A percentile compares a stretch with the other conserved stretches of the same genome.
These are phyloP conservation scores for Xylariaceae sp. DNA, from an alignment of 2,329 filamentous ascomycete genomes.

Conservation along the genomic window DNA sequence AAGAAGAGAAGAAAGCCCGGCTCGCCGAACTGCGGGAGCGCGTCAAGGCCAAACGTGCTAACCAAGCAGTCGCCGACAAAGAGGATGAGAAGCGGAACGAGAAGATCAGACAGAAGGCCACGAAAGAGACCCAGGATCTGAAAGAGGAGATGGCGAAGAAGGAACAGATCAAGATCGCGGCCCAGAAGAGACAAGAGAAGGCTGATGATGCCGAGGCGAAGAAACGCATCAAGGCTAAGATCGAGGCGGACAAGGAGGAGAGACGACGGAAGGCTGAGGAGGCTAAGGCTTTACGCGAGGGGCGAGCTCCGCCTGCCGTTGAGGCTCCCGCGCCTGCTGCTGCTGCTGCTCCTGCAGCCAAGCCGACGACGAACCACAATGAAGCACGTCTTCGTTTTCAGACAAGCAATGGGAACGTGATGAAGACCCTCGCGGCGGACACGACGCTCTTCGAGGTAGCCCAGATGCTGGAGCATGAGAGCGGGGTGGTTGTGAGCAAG, in stretches of 20 bases:
- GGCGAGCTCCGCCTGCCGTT: constrained; percentile 48
- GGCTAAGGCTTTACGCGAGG: constrained; percentile 82
- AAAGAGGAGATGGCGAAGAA: constrained; percentile 88
- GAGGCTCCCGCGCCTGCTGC: constrained; percentile 42
- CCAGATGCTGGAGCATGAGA: constrained; percentile 69
- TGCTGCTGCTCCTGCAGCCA: constrained; percentile 45
- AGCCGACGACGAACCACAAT: constrained; percentile 68
- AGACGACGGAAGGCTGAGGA: constrained; percentile 80
- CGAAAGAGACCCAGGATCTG: constrained; percentile 80
- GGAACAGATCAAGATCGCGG: constrained; percentile 88
- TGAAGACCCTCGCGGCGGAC: constrained; percentile 84
- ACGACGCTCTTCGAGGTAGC: constrained; percentile 93
- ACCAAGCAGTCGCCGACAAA: constrained; percentile 70
- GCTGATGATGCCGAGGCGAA: constrained; percentile 80
- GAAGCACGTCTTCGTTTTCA: constrained; percentile 83
- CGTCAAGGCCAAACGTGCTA: constrained; percentile 69
- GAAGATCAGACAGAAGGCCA: constrained; percentile 79
- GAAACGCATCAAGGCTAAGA: constrained; percentile 86
- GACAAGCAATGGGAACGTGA: constrained; percentile 70
- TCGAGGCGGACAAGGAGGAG: constrained; percentile 91
- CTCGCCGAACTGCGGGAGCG: constrained; percentile 72
- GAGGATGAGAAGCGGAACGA: constrained; percentile 83
- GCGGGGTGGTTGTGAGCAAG: constrained; percentile 65
- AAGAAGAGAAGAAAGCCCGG: constrained; percentile 83
- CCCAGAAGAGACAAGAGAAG: constrained; percentile 85